These are phyloP conservation scores for Avena eriantha DNA, from an alignment of 176 grass and related monocot species.

Conservation along the genomic window DNA sequence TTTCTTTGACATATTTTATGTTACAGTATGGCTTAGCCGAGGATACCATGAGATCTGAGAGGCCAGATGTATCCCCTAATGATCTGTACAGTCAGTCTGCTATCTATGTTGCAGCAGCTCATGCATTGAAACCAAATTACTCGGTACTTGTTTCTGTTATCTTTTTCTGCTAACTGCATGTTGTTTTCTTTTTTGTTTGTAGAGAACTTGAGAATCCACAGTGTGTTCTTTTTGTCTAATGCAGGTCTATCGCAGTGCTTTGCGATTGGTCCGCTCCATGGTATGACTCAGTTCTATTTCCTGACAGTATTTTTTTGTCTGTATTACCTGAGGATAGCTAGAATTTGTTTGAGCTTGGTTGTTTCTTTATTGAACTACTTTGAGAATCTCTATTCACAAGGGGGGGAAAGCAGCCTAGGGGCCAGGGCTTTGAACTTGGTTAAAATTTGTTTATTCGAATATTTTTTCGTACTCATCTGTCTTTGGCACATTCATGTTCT, in stretches of 20 bases:
- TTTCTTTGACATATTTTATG: constrained; percentile 29
- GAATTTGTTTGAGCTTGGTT: constrained; percentile 3
- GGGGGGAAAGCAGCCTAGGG: background rate
- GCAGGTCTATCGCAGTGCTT: constrained; percentile 96
- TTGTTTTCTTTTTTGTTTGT: background rate
- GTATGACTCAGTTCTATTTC: constrained; percentile 51
- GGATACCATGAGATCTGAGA: constrained; percentile 91
- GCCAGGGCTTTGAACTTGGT: background rate
- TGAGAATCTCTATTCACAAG: constrained; percentile 7
- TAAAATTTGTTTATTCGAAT: background rate
- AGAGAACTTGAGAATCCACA: constrained; percentile 1
- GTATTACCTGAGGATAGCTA: background rate
- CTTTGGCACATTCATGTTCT: background rate
- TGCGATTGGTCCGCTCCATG: constrained; percentile 90
- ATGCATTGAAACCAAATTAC: constrained; percentile 95
- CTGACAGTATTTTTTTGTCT: background rate
- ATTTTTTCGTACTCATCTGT: background rate
- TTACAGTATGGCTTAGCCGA: constrained; percentile 97
- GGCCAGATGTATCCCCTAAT: constrained; percentile 68
- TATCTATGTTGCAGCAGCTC: constrained; percentile 99
- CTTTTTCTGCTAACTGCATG: constrained; percentile 20
- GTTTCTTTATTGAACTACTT: constrained; percentile 19
- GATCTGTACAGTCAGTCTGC: constrained; percentile 98
- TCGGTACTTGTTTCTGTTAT: constrained; percentile 57
- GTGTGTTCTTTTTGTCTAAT: constrained; percentile 39